Percentiles rank a stretch among this genome's conserved stretches.
These are phyloP conservation scores for Solanum hybrid DNA, from an alignment of 305 asterid species.

Conservation along the genomic window DNA sequence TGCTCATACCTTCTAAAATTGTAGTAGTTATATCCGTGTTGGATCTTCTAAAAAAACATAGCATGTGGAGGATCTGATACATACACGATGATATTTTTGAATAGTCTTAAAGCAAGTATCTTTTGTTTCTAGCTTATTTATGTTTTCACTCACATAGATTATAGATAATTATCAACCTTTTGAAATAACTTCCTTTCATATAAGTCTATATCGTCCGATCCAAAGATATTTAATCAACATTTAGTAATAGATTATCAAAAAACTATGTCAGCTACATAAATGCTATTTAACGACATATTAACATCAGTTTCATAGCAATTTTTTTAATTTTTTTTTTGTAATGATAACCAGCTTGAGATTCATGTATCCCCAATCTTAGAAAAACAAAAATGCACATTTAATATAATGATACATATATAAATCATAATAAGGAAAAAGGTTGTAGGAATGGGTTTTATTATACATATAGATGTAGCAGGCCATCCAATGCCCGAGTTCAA, in stretches of 20 bases:
- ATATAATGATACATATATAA: not conserved
- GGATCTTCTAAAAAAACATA: too few species aligned
- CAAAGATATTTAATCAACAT: not conserved
- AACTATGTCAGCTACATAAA: not conserved
- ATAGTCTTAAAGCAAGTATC: not conserved
- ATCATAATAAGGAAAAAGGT: not conserved
- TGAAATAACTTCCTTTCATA: not conserved
- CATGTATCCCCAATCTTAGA: not conserved
- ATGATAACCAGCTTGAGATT: not conserved
- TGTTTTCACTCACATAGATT: not conserved
- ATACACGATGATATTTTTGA: not conserved
- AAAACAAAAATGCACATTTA: not conserved
- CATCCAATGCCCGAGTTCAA: not conserved
- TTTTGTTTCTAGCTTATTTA: not conserved
- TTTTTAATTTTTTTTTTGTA: not conserved
- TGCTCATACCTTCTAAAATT: not conserved
- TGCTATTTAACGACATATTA: not conserved
- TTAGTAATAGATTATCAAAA: not conserved
- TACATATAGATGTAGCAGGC: not conserved
- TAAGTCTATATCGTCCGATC: not conserved
- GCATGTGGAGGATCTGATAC: not conserved
- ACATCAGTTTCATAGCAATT: not conserved
- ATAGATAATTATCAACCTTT: not conserved
- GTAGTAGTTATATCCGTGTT: not conserved
- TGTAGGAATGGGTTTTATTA: not conserved